These are phyloP conservation scores for Carex littledalei DNA, from an alignment of 176 grass and related monocot genomes.

Conservation along the genomic window DNA sequence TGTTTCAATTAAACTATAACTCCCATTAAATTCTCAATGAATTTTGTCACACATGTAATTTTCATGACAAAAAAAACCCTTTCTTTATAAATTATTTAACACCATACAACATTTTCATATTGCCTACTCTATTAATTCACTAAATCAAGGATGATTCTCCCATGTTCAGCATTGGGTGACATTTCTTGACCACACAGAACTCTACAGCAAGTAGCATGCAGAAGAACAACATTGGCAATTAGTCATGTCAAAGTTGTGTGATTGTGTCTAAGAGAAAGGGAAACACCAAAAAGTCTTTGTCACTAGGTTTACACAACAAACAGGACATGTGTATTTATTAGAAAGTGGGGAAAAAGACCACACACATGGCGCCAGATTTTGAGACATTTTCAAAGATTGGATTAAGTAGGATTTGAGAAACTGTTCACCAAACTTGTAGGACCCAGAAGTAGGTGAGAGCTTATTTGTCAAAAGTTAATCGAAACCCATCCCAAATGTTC, in stretches of 20 bases:
- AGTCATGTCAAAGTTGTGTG: background rate
- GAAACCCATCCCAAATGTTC: background rate
- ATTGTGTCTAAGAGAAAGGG: background rate
- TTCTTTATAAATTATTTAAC: constrained; percentile 25
- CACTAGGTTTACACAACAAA: constrained; percentile 35
- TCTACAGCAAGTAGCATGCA: background rate
- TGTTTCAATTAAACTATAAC: constrained; percentile 13
- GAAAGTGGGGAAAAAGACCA: background rate
- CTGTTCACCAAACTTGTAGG: background rate
- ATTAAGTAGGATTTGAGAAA: background rate
- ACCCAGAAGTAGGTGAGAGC: constrained; percentile 3
- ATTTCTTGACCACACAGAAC: background rate
- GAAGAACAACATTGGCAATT: background rate
- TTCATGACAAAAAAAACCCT: background rate
- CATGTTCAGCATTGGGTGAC: background rate
- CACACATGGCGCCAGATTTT: background rate
- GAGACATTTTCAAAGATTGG: background rate
- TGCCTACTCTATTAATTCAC: constrained; percentile 8
- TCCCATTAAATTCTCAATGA: background rate
- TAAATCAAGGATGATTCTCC: background rate
- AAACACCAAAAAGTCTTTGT: background rate
- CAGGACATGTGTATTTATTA: constrained; percentile 28
- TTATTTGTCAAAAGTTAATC: background rate
- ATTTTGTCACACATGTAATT: constrained; percentile 12
- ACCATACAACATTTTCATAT: constrained; percentile 8